A percentile compares a stretch with the other conserved stretches of the same genome.
These are phyloP conservation scores for Chaetomium sp. DNA, from an alignment of 2,329 filamentous ascomycete genomes.

Conservation along the genomic window DNA sequence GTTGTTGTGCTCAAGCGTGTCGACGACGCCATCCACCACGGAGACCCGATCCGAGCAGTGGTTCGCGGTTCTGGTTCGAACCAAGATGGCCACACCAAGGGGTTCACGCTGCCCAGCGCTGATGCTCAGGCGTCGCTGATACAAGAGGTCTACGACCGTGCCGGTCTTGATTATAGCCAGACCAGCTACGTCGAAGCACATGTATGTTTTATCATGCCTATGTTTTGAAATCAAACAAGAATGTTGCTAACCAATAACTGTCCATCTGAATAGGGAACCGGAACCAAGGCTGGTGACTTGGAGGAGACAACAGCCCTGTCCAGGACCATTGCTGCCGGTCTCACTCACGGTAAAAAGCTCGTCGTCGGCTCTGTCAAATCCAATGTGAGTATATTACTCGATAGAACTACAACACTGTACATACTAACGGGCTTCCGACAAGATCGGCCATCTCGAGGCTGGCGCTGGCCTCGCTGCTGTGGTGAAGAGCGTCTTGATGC, in stretches of 20 bases:
- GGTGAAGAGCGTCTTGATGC: constrained; percentile 4
- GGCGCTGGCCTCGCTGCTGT: constrained; percentile 5
- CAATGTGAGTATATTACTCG: neutral
- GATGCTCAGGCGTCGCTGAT: constrained; percentile 1
- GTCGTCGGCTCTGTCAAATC: constrained; percentile 7
- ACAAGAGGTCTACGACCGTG: constrained; percentile 1
- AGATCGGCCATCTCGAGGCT: constrained; percentile 8
- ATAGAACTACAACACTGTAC: neutral
- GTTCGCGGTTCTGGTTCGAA: neutral
- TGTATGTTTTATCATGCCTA: neutral
- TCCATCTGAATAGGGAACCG: neutral
- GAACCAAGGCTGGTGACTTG: neutral
- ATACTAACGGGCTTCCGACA: neutral
- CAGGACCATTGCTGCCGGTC: neutral
- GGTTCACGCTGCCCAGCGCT: neutral
- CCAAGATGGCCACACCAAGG: constrained; percentile 8
- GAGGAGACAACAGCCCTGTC: constrained; percentile 5
- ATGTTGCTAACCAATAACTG: neutral
- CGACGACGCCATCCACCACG: neutral
- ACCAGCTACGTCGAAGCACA: constrained; percentile 7
- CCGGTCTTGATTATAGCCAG: neutral
- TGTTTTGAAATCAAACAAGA: neutral
- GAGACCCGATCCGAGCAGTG: neutral
- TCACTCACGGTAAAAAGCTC: neutral
- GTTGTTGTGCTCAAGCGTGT: neutral